Percentiles rank a stretch among this genome's conserved stretches.
These are phyloP conservation scores for Cyberlindnera japonica DNA, from an alignment of 805 yeast genomes.

Conservation along the genomic window DNA sequence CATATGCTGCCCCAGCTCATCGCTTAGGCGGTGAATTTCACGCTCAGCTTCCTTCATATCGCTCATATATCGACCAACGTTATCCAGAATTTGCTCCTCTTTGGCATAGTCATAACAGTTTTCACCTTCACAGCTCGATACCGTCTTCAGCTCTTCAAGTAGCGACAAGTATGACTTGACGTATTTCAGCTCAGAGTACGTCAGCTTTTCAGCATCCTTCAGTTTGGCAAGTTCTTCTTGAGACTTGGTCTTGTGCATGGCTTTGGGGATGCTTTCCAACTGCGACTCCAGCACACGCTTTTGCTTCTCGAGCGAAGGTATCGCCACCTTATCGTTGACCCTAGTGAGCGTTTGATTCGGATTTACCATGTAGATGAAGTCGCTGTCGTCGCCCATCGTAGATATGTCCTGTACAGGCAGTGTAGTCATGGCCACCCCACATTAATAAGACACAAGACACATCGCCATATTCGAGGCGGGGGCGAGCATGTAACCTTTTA, in stretches of 20 bases:
- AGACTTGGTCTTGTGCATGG: slow-evolving; percentile 5
- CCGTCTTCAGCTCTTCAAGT: slow-evolving; percentile 17
- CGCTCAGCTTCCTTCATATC: slow-evolving; percentile 23
- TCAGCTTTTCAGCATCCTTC: slow-evolving; percentile 5
- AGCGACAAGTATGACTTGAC: slow-evolving; percentile 20
- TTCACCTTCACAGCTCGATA: slow-evolving; percentile 12
- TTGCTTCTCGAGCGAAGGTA: slow-evolving; percentile 20
- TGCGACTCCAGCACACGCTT: slow-evolving; percentile 13
- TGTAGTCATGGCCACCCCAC: too few species aligned
- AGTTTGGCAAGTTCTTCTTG: slow-evolving; percentile 1
- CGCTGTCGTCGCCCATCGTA: slow-evolving; percentile 1
- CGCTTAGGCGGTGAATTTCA: slow-evolving; percentile 6
- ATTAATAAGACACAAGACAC: too few species aligned
- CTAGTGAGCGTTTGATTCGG: slow-evolving; percentile 25
- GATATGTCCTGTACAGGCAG: too few species aligned
- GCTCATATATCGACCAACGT: slow-evolving; percentile 21
- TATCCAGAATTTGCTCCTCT: slow-evolving; percentile 25
- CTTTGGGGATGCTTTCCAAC: slow-evolving; percentile 10
- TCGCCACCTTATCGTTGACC: slow-evolving; percentile 22
- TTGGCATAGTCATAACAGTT: slow-evolving; percentile 25
- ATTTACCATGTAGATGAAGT: slow-evolving; percentile 20
- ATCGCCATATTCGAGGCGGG: too few species aligned
- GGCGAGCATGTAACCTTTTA: not conserved
- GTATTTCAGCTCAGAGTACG: slow-evolving; percentile 20
- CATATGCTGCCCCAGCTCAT: too few species aligned